Evolutionary conservation across 495 filamentous ascomycete genomes (phyloP).

Genomic region (Penicillium taxi): DNA sequence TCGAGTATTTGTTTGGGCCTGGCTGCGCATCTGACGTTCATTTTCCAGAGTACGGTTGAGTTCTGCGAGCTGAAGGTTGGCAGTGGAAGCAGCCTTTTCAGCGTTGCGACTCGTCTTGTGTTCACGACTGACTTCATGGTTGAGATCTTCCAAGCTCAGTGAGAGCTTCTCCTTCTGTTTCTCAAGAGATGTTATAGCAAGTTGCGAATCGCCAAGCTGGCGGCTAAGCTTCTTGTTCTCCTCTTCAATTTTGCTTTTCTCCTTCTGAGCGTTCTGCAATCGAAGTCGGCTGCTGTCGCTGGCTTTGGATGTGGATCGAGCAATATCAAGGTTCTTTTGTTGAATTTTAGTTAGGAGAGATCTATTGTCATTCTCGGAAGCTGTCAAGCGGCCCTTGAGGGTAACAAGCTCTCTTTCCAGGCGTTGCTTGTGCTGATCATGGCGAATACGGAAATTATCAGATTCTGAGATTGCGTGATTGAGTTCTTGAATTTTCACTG

Average conservation of each 20-base stretch:
- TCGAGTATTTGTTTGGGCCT: conserved; percentile 79
- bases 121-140: conserved; percentile 84
- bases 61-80: conserved; percentile 78
- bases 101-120: conserved; percentile 87
- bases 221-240: conserved; percentile 72
- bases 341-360: conserved; percentile 92
- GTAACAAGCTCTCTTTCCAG: conserved; percentile 88
- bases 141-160: conserved; percentile 82
- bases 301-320: conserved; percentile 77
- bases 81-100: conserved; percentile 79
- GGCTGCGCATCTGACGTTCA: conserved; percentile 74
- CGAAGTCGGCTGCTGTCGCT: conserved; percentile 79
- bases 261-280: conserved; percentile 65
- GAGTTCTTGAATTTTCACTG: conserved; percentile 68
- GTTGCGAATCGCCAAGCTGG: conserved; percentile 79
- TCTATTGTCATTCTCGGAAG: conserved; percentile 97
- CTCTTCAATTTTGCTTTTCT: conserved; percentile 79
- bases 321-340: conserved; percentile 96
- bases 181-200: conserved; percentile 77
- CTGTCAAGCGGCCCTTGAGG: conserved; percentile 79
- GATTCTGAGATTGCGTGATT: conserved; percentile 80
- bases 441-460: conserved; percentile 72
- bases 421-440: conserved; percentile 90
- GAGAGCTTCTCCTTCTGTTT: conserved; percentile 95
- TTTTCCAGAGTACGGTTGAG: conserved; percentile 83